Evolutionary conservation across 1,139 yeast genomes (phyloP).

Genomic region (Saccharomyces hybrid): DNA sequence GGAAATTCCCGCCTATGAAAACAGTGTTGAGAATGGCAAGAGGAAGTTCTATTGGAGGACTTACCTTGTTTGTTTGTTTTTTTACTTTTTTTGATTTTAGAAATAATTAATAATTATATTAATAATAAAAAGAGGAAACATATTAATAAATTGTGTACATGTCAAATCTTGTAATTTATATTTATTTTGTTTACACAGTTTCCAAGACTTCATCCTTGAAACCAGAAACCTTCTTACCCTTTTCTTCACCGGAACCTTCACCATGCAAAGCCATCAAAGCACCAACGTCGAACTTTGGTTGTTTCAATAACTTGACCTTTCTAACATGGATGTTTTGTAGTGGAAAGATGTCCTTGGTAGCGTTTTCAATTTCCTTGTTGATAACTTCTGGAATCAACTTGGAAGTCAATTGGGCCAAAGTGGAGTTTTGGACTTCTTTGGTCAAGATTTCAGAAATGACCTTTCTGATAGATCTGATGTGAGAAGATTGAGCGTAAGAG

Average conservation of each 20-base stretch:
- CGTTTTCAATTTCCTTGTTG: conserved; percentile 85
- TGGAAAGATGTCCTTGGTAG: conserved; percentile 78
- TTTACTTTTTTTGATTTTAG: no score
- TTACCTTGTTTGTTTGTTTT: no score
- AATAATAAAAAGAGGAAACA: conserved; percentile 1
- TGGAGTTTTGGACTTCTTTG: conserved; percentile 76
- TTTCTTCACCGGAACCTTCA: conserved; percentile 73
- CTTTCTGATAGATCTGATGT: conserved; percentile 67
- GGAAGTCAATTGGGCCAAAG: conserved; percentile 79
- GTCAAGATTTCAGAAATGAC: conserved; percentile 79
- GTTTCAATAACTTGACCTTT: conserved; percentile 85
- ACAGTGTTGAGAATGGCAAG: no score
- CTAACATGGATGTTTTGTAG: conserved; percentile 88
- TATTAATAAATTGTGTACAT: conserved; percentile 5
- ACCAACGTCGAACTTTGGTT: conserved; percentile 88
- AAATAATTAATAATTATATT: no score
- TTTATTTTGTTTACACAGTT: conserved; percentile 47
- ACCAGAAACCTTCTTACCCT: conserved; percentile 84
- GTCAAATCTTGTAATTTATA: conserved; percentile 2
- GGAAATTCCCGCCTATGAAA: no score
- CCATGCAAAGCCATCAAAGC: conserved; percentile 85
- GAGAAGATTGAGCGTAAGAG: conserved; percentile 83
- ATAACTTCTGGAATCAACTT: conserved; percentile 87
- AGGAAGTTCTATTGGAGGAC: no score
- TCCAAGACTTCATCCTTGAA: conserved; percentile 90